Conservation (phyloP, 208 protist species). For the Leishmania aethiopica region DNA sequence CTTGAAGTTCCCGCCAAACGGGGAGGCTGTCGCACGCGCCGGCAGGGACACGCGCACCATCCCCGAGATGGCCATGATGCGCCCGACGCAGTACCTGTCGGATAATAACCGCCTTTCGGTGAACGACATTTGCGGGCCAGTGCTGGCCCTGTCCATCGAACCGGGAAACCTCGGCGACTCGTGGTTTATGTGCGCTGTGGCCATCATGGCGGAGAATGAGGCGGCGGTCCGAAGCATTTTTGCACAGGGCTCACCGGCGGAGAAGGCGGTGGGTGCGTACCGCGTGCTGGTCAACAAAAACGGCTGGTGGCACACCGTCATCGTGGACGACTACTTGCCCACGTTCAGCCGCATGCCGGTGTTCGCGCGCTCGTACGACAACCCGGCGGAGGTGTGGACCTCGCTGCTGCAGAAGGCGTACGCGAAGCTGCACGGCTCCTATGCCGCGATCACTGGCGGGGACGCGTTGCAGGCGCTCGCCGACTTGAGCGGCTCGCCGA, state of each 20-base stretch:
- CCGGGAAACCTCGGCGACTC: conserved; percentile 66
- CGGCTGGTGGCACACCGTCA: conserved; percentile 64
- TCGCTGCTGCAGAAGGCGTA: conserved; percentile 87
- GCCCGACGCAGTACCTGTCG: conserved; percentile 31
- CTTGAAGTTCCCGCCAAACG: conserved; percentile 39
- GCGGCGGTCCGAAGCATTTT: conserved; percentile 35
- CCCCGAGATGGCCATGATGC: conserved; percentile 41
- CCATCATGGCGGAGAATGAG: conserved; percentile 44
- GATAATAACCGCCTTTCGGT: conserved; percentile 19
- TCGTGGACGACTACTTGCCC: conserved; percentile 72
- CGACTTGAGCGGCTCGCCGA: conserved; percentile 60
- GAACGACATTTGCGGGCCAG: conserved; percentile 34
- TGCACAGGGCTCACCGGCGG: conserved; percentile 14
- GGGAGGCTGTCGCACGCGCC: conserved; percentile 29
- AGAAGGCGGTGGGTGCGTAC: conserved; percentile 54
- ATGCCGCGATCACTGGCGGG: conserved; percentile 66
- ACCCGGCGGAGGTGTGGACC: conserved; percentile 66
- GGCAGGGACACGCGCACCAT: conserved; percentile 46
- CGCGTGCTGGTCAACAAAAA: conserved; percentile 58
- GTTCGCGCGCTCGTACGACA: conserved; percentile 37
- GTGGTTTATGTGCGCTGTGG: conserved; percentile 56
- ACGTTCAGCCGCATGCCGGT: conserved; percentile 31
- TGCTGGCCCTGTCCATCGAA: conserved; percentile 54
- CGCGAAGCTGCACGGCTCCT: conserved; percentile 83
- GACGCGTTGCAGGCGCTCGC: conserved; percentile 62